A percentile compares a stretch with the other conserved stretches of the same genome.
phyloP scores from a whole-genome alignment of 495 filamentous ascomycete species.

The Hypoxylon fragiforme region DNA sequence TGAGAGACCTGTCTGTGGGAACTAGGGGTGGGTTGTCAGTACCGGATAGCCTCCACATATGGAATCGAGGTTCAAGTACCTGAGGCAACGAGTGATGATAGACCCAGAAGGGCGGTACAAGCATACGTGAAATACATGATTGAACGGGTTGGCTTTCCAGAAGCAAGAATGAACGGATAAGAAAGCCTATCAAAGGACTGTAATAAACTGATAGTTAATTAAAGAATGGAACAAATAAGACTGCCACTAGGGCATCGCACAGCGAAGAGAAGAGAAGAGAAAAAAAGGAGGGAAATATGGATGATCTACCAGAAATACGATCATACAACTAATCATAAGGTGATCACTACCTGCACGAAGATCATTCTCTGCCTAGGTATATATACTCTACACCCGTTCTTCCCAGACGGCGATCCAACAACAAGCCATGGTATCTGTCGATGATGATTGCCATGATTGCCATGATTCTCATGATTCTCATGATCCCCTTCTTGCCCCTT shows the following conservation, averaged over 20 bases:
- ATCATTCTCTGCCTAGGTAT: slow-evolving; percentile 24
- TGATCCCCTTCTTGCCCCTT: slow-evolving; percentile 5
- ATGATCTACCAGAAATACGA: slow-evolving; percentile 28
- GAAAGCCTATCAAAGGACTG: slow-evolving; percentile 40
- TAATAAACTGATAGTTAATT: slow-evolving; percentile 11
- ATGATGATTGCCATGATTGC: neutral
- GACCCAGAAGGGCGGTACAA: slow-evolving; percentile 36
- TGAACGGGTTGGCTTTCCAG: slow-evolving; percentile 32
- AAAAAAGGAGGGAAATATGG: slow-evolving; percentile 23
- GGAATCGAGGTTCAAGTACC: slow-evolving; percentile 28
- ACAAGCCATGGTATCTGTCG: neutral
- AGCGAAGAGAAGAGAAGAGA: slow-evolving; percentile 23
- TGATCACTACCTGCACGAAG: slow-evolving; percentile 21
- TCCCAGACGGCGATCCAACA: slow-evolving; percentile 26
- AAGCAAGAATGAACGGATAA: slow-evolving; percentile 28
- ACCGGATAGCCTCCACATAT: too few relatives aligned
- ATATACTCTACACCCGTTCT: slow-evolving; percentile 10
- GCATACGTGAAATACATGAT: slow-evolving; percentile 37
- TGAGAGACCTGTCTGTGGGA: slow-evolving; percentile 23
- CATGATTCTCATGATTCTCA: slow-evolving; percentile 28
- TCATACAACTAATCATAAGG: slow-evolving; percentile 29
- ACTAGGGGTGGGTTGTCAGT: slow-evolving; percentile 26
- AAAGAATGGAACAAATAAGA: slow-evolving; percentile 26
- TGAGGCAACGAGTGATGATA: slow-evolving; percentile 34
- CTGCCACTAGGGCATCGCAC: slow-evolving; percentile 32